These are phyloP conservation scores for Pichia heedii DNA, from an alignment of 805 yeast species.

Conservation along the genomic window DNA sequence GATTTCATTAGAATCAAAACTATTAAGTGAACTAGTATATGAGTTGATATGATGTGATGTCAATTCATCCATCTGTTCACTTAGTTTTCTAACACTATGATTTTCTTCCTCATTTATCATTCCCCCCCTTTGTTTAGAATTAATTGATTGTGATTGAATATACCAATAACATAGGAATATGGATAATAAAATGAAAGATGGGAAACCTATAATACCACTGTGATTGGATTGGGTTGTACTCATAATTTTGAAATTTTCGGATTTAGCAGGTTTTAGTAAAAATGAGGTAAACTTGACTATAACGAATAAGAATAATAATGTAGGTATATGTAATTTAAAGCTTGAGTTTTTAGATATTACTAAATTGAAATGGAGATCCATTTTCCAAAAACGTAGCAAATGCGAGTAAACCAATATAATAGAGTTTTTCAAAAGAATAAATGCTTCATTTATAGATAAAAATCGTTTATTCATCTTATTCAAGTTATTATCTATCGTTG, in stretches of 20 bases:
- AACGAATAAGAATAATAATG: constrained; percentile 10
- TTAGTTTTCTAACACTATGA: too few relatives aligned
- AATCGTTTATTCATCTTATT: too few relatives aligned
- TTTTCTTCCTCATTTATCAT: too few relatives aligned
- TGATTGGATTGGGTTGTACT: too few relatives aligned
- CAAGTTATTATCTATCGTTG: neutral
- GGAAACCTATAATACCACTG: too few relatives aligned
- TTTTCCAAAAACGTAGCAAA: constrained; percentile 17
- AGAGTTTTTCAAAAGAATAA: neutral
- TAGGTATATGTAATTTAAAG: constrained; percentile 22
- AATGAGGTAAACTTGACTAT: constrained; percentile 10
- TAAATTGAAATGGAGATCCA: constrained; percentile 23
- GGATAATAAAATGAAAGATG: too few relatives aligned
- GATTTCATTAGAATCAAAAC: neutral
- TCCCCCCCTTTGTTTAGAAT: too few relatives aligned
- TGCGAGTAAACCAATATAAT: neutral
- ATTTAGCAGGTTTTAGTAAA: neutral
- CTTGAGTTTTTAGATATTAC: constrained; percentile 15
- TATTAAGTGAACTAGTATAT: neutral
- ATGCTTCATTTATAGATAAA: neutral
- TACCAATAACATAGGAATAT: too few relatives aligned
- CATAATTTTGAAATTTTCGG: neutral
- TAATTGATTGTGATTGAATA: too few relatives aligned
- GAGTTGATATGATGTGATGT: too few relatives aligned
- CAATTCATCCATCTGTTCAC: too few relatives aligned